Base-by-base conservation (phyloP, 2,329 filamentous ascomycete genomes). In the Ophiostoma perfectum region DNA sequence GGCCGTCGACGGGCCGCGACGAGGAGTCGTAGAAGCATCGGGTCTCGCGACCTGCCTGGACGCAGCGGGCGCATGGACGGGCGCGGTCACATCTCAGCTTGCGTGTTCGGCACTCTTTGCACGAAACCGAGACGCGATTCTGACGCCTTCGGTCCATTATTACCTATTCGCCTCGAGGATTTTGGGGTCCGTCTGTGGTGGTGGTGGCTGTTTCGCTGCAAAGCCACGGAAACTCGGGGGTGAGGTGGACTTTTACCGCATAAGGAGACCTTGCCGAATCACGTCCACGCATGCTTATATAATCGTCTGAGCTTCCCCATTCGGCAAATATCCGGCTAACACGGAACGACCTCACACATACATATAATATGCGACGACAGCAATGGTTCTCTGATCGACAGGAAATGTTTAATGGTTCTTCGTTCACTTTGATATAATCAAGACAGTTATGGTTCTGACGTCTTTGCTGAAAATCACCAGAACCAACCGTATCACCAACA, bases 1-100 rank as follows among this genome's bases (percentile, higher is more conserved):
- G 60, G 14, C 60, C 60, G 38, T 63, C 60, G 38, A 63, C 39
- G 14, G 60, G 60, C 38, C 60, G 60, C n/a, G 60, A 63, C 11
- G 60, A 63, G 38, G 60, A 63, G 60, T 63, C 60, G 60, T 63
- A 63, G 60, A 41, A 42, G 60, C 60, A 63, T 41, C 38, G 16
- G 27, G 60, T 42, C 60, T 41, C 60, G 16, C 60, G 60, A 8
- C 60, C 60, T n/a, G 60, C 60, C 60, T 41, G 38, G 14, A 63
- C 60, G 39, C 60, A 63, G 14, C 60, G 60, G 16, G 60, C 60
- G 39, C 60, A 63, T 11, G 60, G 60, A 9, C 60, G 38, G 9
- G 60, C 60, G 60, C 60, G 60, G 39, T 63, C 60, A 42, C 60
- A 63, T 41, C 60, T 41, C 14, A 63, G 14, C 60, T 63, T 63